A percentile compares a stretch with the other conserved stretches of the same genome.
Evolutionary conservation across 495 filamentous ascomycete genomes (phyloP).

Genomic region (Penicillium ochrochloron): DNA sequence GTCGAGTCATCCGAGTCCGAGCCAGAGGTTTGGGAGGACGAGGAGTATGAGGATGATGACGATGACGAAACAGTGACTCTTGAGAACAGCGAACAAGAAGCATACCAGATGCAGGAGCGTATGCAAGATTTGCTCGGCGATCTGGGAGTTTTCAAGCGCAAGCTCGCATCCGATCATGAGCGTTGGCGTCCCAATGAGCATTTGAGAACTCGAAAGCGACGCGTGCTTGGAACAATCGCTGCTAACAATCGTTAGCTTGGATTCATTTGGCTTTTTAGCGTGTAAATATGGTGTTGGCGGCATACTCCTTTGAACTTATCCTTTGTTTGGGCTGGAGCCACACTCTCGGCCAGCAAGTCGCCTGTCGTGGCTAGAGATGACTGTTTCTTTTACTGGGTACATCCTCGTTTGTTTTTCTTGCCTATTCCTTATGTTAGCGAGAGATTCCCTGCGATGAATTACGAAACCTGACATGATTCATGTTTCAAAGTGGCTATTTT

Average conservation of each 20-base stretch:
- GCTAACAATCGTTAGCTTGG: constrained; percentile 38
- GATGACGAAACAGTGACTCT: constrained; percentile 16
- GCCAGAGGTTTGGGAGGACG: constrained; percentile 50
- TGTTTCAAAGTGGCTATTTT: constrained; percentile 21
- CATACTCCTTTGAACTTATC: constrained; percentile 17
- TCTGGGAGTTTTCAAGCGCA: constrained; percentile 78
- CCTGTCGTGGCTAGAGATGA: constrained; percentile 10
- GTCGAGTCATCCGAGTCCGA: constrained; percentile 32
- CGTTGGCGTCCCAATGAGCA: constrained; percentile 51
- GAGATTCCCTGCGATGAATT: constrained; percentile 33
- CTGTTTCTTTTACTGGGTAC: constrained; percentile 9
- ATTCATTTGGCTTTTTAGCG: constrained; percentile 28
- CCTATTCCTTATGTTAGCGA: constrained; percentile 34
- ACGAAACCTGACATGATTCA: constrained; percentile 29
- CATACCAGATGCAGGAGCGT: constrained; percentile 65
- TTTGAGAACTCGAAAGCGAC: constrained; percentile 34
- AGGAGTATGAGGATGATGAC: constrained; percentile 15
- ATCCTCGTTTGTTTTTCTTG: constrained; percentile 21
- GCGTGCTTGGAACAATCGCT: constrained; percentile 41
- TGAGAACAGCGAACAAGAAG: constrained; percentile 41
- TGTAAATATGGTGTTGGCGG: constrained; percentile 30
- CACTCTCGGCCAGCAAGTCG: constrained; percentile 8
- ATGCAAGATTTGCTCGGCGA: constrained; percentile 77
- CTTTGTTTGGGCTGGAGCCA: constrained; percentile 24
- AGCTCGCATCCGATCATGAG: constrained; percentile 76